Evolutionary conservation across 2,329 filamentous ascomycete species (phyloP).

Genomic region (Cordyceps militaris): DNA sequence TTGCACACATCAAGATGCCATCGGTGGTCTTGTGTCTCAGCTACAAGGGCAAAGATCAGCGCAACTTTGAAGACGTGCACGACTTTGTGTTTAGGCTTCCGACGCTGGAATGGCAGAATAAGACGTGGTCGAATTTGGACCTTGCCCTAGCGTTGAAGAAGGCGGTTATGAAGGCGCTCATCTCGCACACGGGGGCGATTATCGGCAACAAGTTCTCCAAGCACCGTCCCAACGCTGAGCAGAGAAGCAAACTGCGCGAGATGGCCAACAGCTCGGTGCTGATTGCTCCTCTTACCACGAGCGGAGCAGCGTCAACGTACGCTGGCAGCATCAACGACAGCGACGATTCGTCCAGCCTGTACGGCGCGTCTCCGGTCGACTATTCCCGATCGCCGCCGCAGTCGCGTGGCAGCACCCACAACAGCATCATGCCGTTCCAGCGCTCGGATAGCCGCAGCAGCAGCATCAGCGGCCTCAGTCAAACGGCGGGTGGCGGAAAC

Average conservation of each 20-base stretch:
- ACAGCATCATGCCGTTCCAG: slow-evolving; percentile 39
- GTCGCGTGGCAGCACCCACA: slow-evolving; percentile 42
- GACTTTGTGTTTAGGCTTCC: slow-evolving; percentile 96
- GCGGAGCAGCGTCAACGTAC: slow-evolving; percentile 23
- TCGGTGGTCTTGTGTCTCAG: slow-evolving; percentile 92
- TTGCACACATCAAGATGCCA: slow-evolving; percentile 90
- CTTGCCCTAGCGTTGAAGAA: slow-evolving; percentile 88
- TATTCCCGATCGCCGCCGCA: slow-evolving; percentile 53
- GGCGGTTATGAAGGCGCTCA: slow-evolving; percentile 86
- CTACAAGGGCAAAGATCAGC: slow-evolving; percentile 92
- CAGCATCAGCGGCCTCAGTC: slow-evolving; percentile 42
- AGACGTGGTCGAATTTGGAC: slow-evolving; percentile 98
- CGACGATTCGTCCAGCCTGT: slow-evolving; percentile 51
- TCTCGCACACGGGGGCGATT: slow-evolving; percentile 92
- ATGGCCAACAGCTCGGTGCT: slow-evolving; percentile 72
- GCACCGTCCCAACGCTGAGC: slow-evolving; percentile 73
- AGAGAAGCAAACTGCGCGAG: slow-evolving; percentile 73
- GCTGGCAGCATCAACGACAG: slow-evolving; percentile 42
- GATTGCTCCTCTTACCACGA: slow-evolving; percentile 37
- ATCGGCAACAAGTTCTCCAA: slow-evolving; percentile 95
- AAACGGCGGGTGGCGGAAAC: slow-evolving; percentile 22
- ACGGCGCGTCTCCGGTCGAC: slow-evolving; percentile 47
- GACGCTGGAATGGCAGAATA: slow-evolving; percentile 92
- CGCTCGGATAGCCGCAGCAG: slow-evolving; percentile 45
- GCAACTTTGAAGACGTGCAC: slow-evolving; percentile 94